Evolutionary conservation across 139 green algal genomes (phyloP).

Genomic region (Yamagishiella unicocca): DNA sequence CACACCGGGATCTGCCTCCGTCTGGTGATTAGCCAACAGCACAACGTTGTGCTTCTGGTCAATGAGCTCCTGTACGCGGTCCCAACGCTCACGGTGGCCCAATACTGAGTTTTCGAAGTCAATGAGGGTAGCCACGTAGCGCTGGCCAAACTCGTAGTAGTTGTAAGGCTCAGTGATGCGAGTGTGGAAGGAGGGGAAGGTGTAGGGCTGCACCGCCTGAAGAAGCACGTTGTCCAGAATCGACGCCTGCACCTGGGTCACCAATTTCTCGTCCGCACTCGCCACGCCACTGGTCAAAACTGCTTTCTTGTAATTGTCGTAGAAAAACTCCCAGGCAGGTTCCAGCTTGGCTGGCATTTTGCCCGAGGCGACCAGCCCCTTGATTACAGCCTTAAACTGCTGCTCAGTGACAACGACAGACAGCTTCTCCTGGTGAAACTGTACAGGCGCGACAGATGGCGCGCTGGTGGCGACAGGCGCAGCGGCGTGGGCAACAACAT

Average conservation of each 20-base stretch:
- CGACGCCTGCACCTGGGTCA: constrained; percentile 73
- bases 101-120: constrained; percentile 92
- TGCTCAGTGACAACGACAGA: constrained; percentile 48
- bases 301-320: constrained; percentile 87
- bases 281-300: constrained; percentile 69
- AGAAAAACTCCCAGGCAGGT: constrained; percentile 85
- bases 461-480: not conserved
- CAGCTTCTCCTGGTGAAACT: constrained; percentile 34
- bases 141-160: constrained; percentile 97
- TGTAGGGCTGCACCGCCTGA: constrained; percentile 82
- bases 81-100: constrained; percentile 74
- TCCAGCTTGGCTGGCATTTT: constrained; percentile 70
- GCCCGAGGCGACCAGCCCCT: constrained; percentile 58
- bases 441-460: not conserved
- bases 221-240: constrained; percentile 71
- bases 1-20: constrained; percentile 97
- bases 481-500: not conserved
- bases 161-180: constrained; percentile 89
- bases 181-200: constrained; percentile 93
- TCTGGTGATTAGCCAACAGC: constrained; percentile 98
- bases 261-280: constrained; percentile 72
- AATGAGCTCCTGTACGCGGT: constrained; percentile 70
- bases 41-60: constrained; percentile 93
- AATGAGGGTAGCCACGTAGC: constrained; percentile 91
- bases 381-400: constrained; percentile 77